A percentile compares a stretch with the other conserved stretches of the same genome.
Evolutionary conservation across 805 yeast genomes (phyloP).

Genomic region (Ascoidea asiatica): DNA sequence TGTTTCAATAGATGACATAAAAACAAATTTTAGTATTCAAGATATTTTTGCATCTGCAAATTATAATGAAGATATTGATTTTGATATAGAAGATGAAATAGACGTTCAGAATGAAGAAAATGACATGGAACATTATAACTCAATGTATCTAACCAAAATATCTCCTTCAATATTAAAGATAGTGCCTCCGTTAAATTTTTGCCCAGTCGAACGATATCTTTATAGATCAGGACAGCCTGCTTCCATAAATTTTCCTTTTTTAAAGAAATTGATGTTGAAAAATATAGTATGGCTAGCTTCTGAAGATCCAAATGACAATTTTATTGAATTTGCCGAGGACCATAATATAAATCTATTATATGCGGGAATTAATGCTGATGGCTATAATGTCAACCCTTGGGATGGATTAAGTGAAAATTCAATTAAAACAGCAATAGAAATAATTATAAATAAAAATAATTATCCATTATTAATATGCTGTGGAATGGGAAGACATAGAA

Average conservation of each 20-base stretch:
- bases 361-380: slow-evolving; percentile 70
- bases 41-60: too few species aligned
- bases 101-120: slow-evolving; percentile 1
- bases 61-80: slow-evolving; percentile 9
- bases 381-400: slow-evolving; percentile 81
- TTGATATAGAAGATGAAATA: neutral
- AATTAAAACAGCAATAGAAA: slow-evolving; percentile 63
- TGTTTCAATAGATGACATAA: neutral
- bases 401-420: slow-evolving; percentile 81
- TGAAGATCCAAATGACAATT: slow-evolving; percentile 87
- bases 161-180: slow-evolving; percentile 44
- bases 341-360: slow-evolving; percentile 67
- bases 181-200: slow-evolving; percentile 89
- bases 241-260: slow-evolving; percentile 79
- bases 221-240: slow-evolving; percentile 94
- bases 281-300: slow-evolving; percentile 90
- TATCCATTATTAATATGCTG: slow-evolving; percentile 89
- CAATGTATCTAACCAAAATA: slow-evolving; percentile 12
- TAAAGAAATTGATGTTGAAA: slow-evolving; percentile 57
- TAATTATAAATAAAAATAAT: slow-evolving; percentile 57
- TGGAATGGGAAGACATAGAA: slow-evolving; percentile 96
- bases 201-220: slow-evolving; percentile 82
- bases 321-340: slow-evolving; percentile 67
- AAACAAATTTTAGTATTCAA: neutral
- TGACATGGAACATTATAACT: neutral